Percentiles rank a stretch among this genome's conserved stretches.
Conservation (phyloP, 345 rosid genomes). For the Acer negundo region DNA sequence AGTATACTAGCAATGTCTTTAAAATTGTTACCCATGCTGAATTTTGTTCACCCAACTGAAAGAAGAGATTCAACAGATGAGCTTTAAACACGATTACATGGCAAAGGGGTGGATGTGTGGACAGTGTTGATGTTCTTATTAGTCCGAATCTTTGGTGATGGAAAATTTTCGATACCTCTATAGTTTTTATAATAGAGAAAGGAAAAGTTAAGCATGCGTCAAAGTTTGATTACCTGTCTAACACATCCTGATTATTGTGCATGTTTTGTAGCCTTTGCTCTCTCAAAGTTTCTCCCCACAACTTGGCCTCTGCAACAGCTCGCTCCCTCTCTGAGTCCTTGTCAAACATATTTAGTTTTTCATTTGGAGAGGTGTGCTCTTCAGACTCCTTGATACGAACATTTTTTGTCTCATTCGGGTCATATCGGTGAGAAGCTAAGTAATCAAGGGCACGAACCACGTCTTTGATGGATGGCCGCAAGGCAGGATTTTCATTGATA, state of each 20-base stretch:
- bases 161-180: background rate
- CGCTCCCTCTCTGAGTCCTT: slow-evolving; percentile 41
- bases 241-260: slow-evolving; percentile 7
- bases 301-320: slow-evolving; percentile 68
- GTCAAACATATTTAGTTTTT: slow-evolving; percentile 30
- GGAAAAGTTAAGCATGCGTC: background rate
- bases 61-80: background rate
- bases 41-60: slow-evolving; percentile 19
- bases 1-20: slow-evolving; percentile 5
- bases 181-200: background rate
- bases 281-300: slow-evolving; percentile 60
- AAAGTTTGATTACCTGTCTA: slow-evolving; percentile 23
- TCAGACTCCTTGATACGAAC: slow-evolving; percentile 9
- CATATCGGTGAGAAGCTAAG: slow-evolving; percentile 34
- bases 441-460: slow-evolving; percentile 50
- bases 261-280: slow-evolving; percentile 39
- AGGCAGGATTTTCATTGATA: slow-evolving; percentile 41
- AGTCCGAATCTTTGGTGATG: background rate
- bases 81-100: background rate
- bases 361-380: slow-evolving; percentile 33
- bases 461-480: slow-evolving; percentile 54
- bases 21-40: background rate
- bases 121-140: background rate
- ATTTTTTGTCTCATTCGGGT: slow-evolving; percentile 14
- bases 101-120: background rate